Evolutionary conservation across 257 asterid species (phyloP).

Genomic region (Thymus mandschuricus): DNA sequence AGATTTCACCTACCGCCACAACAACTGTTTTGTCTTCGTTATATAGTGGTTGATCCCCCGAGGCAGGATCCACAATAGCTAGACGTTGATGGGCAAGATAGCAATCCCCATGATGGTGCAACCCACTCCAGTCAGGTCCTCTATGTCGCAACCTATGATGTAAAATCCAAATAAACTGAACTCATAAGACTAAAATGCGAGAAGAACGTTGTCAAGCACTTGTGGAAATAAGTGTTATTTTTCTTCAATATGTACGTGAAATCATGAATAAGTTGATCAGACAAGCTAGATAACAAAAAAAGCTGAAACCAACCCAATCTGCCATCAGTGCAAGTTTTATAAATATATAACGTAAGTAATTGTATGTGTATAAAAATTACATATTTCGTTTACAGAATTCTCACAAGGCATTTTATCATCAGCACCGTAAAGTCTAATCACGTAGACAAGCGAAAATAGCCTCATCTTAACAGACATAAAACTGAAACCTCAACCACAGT

Average conservation of each 20-base stretch:
- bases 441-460: neutral
- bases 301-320: neutral
- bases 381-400: neutral
- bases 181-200: neutral
- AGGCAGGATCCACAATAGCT: slow-evolving; percentile 94
- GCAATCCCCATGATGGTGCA: slow-evolving; percentile 75
- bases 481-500: neutral
- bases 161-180: slow-evolving; percentile 30
- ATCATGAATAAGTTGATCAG: neutral
- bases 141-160: slow-evolving; percentile 85
- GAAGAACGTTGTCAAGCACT: neutral
- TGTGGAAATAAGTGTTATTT: neutral
- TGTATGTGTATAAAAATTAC: neutral
- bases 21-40: slow-evolving; percentile 93
- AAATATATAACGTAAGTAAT: neutral
- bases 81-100: slow-evolving; percentile 96
- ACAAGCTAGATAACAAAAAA: neutral
- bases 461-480: neutral
- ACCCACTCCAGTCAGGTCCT: slow-evolving; percentile 99
- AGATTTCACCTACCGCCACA: slow-evolving; percentile 70
- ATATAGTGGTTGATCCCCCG: slow-evolving; percentile 96
- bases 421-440: neutral
- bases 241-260: neutral
- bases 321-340: neutral
- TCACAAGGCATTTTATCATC: neutral